Percentiles rank a stretch among this genome's conserved stretches.
Conservation (phyloP, 2,329 filamentous ascomycete genomes). For the Dothidotthia symphoricarpi region DNA sequence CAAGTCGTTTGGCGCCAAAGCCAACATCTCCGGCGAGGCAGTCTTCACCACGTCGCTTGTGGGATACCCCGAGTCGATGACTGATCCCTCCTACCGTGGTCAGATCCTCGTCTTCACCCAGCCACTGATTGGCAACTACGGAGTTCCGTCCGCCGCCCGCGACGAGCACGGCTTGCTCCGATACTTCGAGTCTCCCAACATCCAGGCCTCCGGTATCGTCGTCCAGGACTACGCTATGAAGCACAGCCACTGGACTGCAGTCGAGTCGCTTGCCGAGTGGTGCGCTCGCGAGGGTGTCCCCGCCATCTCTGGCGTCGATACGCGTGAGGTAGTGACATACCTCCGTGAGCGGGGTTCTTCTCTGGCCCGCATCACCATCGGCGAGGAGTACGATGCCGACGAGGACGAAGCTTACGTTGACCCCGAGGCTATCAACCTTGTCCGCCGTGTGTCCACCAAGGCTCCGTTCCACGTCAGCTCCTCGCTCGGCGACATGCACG, state of each 20-base stretch:
- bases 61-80: conserved; percentile 89
- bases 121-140: conserved; percentile 97
- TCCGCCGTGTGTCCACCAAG: conserved; percentile 96
- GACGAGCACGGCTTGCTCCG: conserved; percentile 89
- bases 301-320: conserved; percentile 95
- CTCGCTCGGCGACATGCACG: conserved; percentile 77
- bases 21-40: conserved; percentile 95
- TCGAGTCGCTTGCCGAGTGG: conserved; percentile 90
- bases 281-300: conserved; percentile 95
- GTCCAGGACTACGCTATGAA: conserved; percentile 90
- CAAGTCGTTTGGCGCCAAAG: conserved; percentile 92
- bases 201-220: conserved; percentile 93
- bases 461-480: conserved; percentile 94
- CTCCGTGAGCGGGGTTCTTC: conserved; percentile 96
- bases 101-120: conserved; percentile 99
- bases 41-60: conserved; percentile 98
- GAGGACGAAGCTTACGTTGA: conserved; percentile 96
- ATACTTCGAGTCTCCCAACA: conserved; percentile 97
- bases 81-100: conserved; percentile 68
- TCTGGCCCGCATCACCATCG: conserved; percentile 87
- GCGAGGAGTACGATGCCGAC: conserved; percentile 97
- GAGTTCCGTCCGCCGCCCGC: conserved; percentile 80
- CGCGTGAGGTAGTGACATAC: conserved; percentile 91
- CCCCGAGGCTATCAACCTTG: conserved; percentile 93
- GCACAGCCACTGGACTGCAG: conserved; percentile 98